These are phyloP conservation scores for Heimioporus sp. DNA, from an alignment of 768 basidiomycete species.

Conservation along the genomic window DNA sequence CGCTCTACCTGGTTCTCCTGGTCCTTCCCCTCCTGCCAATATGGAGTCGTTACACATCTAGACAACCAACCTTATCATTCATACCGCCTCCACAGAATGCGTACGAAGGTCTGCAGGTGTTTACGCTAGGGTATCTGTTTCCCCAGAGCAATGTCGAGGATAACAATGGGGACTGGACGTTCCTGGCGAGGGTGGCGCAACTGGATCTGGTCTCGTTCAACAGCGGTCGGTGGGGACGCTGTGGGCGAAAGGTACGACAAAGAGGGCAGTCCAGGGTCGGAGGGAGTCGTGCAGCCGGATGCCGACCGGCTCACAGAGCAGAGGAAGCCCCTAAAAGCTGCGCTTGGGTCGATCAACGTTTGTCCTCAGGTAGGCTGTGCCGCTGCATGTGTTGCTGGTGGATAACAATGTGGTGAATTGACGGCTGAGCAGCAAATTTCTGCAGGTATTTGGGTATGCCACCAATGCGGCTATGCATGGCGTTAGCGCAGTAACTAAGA, in stretches of 20 bases:
- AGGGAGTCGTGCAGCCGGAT: slow-evolving; percentile 43
- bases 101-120: slow-evolving; percentile 75
- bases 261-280: slow-evolving; percentile 27
- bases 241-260: slow-evolving; percentile 23
- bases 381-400: slow-evolving; percentile 87
- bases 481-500: slow-evolving; percentile 88
- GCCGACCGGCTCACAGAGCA: slow-evolving; percentile 23
- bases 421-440: slow-evolving; percentile 85
- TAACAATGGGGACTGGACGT: slow-evolving; percentile 60
- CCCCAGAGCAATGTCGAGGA: slow-evolving; percentile 53
- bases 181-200: slow-evolving; percentile 35
- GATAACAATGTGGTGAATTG: slow-evolving; percentile 94
- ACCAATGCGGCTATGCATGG: slow-evolving; percentile 95
- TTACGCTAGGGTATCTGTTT: slow-evolving; percentile 75
- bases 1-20: slow-evolving; percentile 27
- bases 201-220: slow-evolving; percentile 10
- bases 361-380: slow-evolving; percentile 88
- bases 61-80: slow-evolving; percentile 45
- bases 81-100: slow-evolving; percentile 34
- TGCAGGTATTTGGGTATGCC: slow-evolving; percentile 93
- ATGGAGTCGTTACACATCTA: slow-evolving; percentile 28
- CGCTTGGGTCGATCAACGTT: slow-evolving; percentile 75
- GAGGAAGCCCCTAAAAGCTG: slow-evolving; percentile 41
- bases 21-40: slow-evolving; percentile 20
- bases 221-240: slow-evolving; percentile 21